Base-by-base conservation (phyloP, 2,329 filamentous ascomycete species). In the Keithomyces neogunnii region DNA sequence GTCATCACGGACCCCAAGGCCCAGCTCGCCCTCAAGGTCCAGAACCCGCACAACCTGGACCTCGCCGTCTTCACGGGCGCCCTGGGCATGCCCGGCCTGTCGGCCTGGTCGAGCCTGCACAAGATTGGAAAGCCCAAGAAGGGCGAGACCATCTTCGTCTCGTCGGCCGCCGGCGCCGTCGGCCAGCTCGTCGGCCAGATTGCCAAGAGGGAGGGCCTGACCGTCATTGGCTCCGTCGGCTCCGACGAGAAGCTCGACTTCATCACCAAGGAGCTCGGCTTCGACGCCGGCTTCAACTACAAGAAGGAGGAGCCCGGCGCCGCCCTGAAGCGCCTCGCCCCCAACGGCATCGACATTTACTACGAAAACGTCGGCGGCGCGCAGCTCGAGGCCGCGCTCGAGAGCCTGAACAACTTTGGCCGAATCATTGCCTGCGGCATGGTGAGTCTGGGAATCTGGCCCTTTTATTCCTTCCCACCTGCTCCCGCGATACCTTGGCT, bases 151-250 rank as follows among this genome's bases (percentile, higher is more conserved):
- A 89, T 95, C 62, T 89, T 92, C 67, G 77, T 95, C 58, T 87
- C 82, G 52, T 85, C 87, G 3, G 89, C 89, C 0, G 85, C 84
- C 3, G 89, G 89, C 32, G 88, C 88, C 1, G 89, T 95, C 3
- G 89, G 89, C 3, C 86, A 91, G 67, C 66, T 93, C 6, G 89
- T 93, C 26, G 89, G 89, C 5, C 89, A 93, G 70, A 70, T 95
- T 44, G 88, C 88, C 55, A 92, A 92, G 77, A 81, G 84, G 55
- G 84, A 91, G 67, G 89, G 89, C 2, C 69, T 93, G 52, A 84
- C 70, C 44, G 89, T 95, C 40, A 85, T 95, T 56, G 89, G 89
- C 19, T 88, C 83, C 48, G 88, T 89, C 9, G 89, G 89, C 3
- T 82, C 82, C 19, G 85, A 91, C 62, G 84, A 86, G 62, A 95